phyloP scores from a whole-genome alignment of 306 rosid genomes.

The Castanea sativa region DNA sequence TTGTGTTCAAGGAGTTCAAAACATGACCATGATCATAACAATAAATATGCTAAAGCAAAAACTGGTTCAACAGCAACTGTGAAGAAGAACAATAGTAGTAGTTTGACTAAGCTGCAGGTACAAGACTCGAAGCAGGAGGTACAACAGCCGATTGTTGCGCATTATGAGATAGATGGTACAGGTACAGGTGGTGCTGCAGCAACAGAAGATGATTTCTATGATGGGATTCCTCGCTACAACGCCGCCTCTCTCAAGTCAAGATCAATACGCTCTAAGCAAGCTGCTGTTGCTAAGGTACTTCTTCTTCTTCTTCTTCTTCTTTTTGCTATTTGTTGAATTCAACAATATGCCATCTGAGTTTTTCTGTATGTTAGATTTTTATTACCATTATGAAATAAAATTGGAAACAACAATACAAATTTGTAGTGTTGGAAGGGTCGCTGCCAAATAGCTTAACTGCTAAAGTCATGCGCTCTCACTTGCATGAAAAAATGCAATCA shows the following conservation, averaged over 20 bases:
- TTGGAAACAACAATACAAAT: too few relatives aligned
- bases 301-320: background rate
- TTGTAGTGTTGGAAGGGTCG: too few relatives aligned
- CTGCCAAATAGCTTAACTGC: too few relatives aligned
- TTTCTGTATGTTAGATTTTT: background rate
- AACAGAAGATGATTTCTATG: slow-evolving; percentile 54
- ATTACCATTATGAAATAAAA: too few relatives aligned
- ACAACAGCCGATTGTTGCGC: slow-evolving; percentile 20
- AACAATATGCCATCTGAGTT: background rate
- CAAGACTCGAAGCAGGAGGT: slow-evolving; percentile 18
- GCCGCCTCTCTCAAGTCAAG: slow-evolving; percentile 57
- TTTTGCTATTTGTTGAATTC: background rate
- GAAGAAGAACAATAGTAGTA: slow-evolving; percentile 4
- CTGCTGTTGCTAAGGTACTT: slow-evolving; percentile 74
- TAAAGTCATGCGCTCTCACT: too few relatives aligned
- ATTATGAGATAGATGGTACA: slow-evolving; percentile 1
- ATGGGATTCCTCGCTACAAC: slow-evolving; percentile 70
- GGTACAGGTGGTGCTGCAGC: too few relatives aligned
- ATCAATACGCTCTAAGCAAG: slow-evolving; percentile 58
- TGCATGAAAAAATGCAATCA: too few relatives aligned
- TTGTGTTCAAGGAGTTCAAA: slow-evolving; percentile 58
- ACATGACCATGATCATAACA: slow-evolving; percentile 2
- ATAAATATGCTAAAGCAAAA: slow-evolving; percentile 24
- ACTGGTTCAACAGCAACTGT: background rate
- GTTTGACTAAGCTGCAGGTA: slow-evolving; percentile 23